These are phyloP conservation scores for Mycena capillaripes DNA, from an alignment of 768 basidiomycete genomes.

Conservation along the genomic window DNA sequence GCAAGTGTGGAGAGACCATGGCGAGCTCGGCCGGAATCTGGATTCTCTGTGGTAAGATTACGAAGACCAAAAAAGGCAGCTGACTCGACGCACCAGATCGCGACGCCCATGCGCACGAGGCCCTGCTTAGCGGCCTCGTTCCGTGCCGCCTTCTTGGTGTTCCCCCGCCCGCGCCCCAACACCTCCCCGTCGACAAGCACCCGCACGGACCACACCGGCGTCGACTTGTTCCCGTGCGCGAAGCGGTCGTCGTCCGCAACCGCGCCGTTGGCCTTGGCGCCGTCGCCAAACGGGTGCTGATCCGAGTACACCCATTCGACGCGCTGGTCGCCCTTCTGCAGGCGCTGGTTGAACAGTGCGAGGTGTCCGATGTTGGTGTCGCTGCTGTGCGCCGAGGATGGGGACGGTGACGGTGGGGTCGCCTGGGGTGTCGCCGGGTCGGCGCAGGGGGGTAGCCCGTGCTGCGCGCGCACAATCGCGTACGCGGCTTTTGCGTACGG, in stretches of 20 bases:
- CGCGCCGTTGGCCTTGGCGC: neutral
- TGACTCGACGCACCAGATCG: slow-evolving; percentile 55
- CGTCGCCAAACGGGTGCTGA: slow-evolving; percentile 33
- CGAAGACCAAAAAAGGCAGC: too few relatives aligned
- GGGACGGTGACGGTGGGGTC: slow-evolving; percentile 37
- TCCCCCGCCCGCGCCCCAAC: slow-evolving; percentile 74
- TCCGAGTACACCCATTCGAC: slow-evolving; percentile 84
- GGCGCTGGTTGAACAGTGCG: slow-evolving; percentile 83
- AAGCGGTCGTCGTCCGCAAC: slow-evolving; percentile 20
- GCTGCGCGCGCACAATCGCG: slow-evolving; percentile 71
- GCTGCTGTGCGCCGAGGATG: slow-evolving; percentile 36
- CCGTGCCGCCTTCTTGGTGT: slow-evolving; percentile 84
- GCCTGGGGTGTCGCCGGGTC: neutral
- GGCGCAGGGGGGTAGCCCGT: slow-evolving; percentile 70
- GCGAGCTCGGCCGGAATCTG: slow-evolving; percentile 46
- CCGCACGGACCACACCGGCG: slow-evolving; percentile 81
- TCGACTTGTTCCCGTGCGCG: slow-evolving; percentile 62
- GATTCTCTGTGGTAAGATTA: too few relatives aligned
- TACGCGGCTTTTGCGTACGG: slow-evolving; percentile 79
- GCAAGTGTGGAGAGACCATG: slow-evolving; percentile 71
- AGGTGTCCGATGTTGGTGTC: slow-evolving; percentile 69
- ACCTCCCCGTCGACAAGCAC: slow-evolving; percentile 73
- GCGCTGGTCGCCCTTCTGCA: slow-evolving; percentile 67
- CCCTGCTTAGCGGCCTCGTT: slow-evolving; percentile 88
- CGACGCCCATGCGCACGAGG: slow-evolving; percentile 69